Evolutionary conservation across 306 rosid genomes (phyloP).

Genomic region (Cucurbita argyrosperma): DNA sequence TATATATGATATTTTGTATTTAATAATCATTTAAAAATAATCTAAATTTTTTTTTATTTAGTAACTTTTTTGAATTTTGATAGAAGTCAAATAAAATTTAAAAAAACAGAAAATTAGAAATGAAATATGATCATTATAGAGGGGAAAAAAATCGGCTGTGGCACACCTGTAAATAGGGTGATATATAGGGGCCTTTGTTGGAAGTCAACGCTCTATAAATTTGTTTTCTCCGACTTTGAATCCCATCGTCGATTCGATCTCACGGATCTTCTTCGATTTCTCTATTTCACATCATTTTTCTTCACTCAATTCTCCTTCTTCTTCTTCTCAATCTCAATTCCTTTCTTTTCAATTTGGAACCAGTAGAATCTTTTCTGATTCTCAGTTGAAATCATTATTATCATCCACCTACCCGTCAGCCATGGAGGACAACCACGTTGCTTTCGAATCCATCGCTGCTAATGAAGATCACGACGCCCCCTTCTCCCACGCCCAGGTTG

Average conservation of each 20-base stretch:
- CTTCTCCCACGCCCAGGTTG: constrained; percentile 15
- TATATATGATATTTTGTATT: no score
- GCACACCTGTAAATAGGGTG: not conserved
- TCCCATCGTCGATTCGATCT: not conserved
- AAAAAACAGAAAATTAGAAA: not conserved
- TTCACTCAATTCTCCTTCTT: not conserved
- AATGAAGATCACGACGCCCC: constrained; percentile 15
- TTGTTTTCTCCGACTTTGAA: not conserved
- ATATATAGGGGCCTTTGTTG: not conserved
- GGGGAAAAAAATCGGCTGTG: not conserved
- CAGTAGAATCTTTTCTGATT: not conserved
- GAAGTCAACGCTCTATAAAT: constrained; percentile 4
- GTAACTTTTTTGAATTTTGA: no score
- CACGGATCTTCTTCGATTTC: not conserved
- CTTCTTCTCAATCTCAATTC: not conserved
- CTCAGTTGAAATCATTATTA: not conserved
- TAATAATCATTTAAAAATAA: no score
- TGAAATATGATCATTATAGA: no score
- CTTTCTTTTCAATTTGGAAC: not conserved
- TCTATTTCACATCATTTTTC: not conserved
- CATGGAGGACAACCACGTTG: constrained; percentile 45
- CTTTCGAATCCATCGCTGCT: constrained; percentile 20
- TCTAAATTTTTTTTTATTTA: no score
- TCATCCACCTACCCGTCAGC: not conserved
- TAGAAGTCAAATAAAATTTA: no score